A percentile compares a stretch with the other conserved stretches of the same genome.
phyloP scores from a whole-genome alignment of 768 basidiomycete species.

The Tulasnella sp. region DNA sequence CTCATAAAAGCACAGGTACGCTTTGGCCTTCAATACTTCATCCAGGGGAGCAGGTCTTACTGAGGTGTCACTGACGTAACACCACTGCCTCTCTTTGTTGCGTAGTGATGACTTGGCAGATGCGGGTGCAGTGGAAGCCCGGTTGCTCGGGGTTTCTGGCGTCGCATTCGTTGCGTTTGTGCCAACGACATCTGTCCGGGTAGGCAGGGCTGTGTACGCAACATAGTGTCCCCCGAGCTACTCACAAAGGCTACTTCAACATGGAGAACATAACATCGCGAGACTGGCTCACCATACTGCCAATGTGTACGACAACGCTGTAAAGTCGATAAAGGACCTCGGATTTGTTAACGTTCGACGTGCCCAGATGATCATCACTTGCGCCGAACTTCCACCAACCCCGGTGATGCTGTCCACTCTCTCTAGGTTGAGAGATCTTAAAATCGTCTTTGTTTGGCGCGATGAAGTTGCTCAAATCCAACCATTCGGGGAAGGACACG shows the following conservation, averaged over 20 bases:
- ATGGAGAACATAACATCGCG: too few relatives aligned
- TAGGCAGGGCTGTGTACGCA: conserved; percentile 68
- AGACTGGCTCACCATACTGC: conserved; percentile 55
- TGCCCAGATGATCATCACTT: conserved; percentile 3
- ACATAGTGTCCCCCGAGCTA: conserved; percentile 88
- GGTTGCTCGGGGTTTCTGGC: neutral
- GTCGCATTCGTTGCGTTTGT: neutral
- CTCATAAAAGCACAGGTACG: conserved; percentile 91
- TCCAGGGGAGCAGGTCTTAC: conserved; percentile 73
- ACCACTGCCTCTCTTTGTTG: conserved; percentile 54
- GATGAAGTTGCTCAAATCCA: conserved; percentile 78
- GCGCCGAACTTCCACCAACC: neutral
- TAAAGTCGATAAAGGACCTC: conserved; percentile 55
- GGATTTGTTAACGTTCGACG: neutral
- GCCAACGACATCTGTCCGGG: conserved; percentile 25
- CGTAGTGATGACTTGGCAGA: conserved; percentile 4
- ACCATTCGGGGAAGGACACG: conserved; percentile 74
- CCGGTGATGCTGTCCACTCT: conserved; percentile 11
- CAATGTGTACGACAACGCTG: conserved; percentile 76
- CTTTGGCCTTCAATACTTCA: conserved; percentile 82
- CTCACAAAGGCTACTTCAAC: neutral
- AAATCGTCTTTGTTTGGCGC: conserved; percentile 69
- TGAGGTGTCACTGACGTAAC: conserved; percentile 79
- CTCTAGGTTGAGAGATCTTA: conserved; percentile 29
- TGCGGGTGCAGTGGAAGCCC: neutral